A percentile compares a stretch with the other conserved stretches of the same genome.
phyloP scores from a whole-genome alignment of 73 alveolate species.

The Paraurostyla sp. region DNA sequence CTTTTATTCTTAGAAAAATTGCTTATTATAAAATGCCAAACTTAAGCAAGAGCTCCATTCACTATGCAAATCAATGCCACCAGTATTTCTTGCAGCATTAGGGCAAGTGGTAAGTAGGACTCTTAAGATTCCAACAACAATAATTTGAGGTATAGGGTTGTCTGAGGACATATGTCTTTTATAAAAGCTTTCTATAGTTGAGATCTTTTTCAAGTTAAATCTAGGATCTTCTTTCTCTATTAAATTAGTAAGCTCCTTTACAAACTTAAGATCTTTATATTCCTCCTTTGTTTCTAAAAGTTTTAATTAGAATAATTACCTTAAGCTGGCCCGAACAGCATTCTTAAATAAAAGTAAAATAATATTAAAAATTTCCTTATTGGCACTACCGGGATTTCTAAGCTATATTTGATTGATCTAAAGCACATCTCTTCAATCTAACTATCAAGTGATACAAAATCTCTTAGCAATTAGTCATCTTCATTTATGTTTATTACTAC shows the following conservation, averaged over 20 bases:
- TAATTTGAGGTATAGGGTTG: conserved; percentile 75
- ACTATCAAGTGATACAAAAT: background rate
- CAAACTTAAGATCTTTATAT: conserved; percentile 19
- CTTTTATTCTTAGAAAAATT: background rate
- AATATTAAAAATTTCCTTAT: conserved; percentile 73
- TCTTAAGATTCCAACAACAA: conserved; percentile 80
- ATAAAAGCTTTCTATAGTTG: conserved; percentile 75
- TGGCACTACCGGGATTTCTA: conserved; percentile 75
- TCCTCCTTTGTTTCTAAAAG: conserved; percentile 27
- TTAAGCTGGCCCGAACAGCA: conserved; percentile 55
- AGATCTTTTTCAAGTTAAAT: conserved; percentile 44
- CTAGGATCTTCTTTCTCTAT: conserved; percentile 68
- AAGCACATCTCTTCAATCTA: conserved; percentile 61
- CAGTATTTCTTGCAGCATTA: conserved; percentile 69
- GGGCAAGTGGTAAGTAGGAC: conserved; percentile 81
- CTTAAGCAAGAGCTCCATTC: conserved; percentile 75
- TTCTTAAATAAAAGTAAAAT: conserved; percentile 56
- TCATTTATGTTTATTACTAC: conserved; percentile 1
- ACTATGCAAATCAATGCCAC: conserved; percentile 85
- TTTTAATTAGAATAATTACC: background rate
- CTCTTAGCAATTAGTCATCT: conserved; percentile 22
- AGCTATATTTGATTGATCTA: conserved; percentile 72
- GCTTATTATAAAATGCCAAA: conserved; percentile 55
- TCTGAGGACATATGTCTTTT: conserved; percentile 75
- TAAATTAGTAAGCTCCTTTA: background rate